phyloP scores from a whole-genome alignment of 352 stramenopile genomes.

The Pythium biforme region DNA sequence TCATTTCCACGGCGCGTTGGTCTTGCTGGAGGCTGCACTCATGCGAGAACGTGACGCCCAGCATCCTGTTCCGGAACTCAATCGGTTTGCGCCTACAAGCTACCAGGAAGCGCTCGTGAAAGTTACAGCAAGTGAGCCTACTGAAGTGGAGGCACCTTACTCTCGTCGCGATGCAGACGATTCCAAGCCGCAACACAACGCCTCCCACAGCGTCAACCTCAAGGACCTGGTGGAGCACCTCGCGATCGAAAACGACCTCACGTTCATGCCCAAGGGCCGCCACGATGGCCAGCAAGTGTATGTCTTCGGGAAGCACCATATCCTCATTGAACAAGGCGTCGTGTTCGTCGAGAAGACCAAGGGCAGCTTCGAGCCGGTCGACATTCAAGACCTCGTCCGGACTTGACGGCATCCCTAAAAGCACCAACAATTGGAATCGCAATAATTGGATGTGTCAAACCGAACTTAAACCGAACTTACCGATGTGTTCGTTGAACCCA shows the following conservation, averaged over 20 bases:
- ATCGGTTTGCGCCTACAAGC: slow-evolving; percentile 42
- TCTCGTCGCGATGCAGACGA: not conserved
- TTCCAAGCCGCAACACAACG: slow-evolving; percentile 14
- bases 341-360: slow-evolving; percentile 72
- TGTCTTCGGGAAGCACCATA: slow-evolving; percentile 71
- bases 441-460: slow-evolving; percentile 5
- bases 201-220: slow-evolving; percentile 57
- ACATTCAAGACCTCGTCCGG: slow-evolving; percentile 66
- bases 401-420: too few relatives aligned
- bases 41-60: slow-evolving; percentile 16
- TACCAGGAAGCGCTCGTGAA: slow-evolving; percentile 81
- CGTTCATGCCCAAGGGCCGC: slow-evolving; percentile 75
- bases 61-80: slow-evolving; percentile 46
- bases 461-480: slow-evolving; percentile 21
- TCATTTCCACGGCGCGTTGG: slow-evolving; percentile 74
- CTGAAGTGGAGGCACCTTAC: not conserved
- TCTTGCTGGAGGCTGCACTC: slow-evolving; percentile 58
- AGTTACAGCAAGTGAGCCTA: slow-evolving; percentile 26
- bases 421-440: too few relatives aligned
- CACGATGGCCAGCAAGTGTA: slow-evolving; percentile 85
- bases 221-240: slow-evolving; percentile 85
- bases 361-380: slow-evolving; percentile 64
- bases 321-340: slow-evolving; percentile 84
- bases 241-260: slow-evolving; percentile 75
- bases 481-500: slow-evolving; percentile 22